Percentiles rank a stretch among this genome's conserved stretches.
Conservation (phyloP, 1,139 yeast species). For the Diutina scorzettiae region DNA sequence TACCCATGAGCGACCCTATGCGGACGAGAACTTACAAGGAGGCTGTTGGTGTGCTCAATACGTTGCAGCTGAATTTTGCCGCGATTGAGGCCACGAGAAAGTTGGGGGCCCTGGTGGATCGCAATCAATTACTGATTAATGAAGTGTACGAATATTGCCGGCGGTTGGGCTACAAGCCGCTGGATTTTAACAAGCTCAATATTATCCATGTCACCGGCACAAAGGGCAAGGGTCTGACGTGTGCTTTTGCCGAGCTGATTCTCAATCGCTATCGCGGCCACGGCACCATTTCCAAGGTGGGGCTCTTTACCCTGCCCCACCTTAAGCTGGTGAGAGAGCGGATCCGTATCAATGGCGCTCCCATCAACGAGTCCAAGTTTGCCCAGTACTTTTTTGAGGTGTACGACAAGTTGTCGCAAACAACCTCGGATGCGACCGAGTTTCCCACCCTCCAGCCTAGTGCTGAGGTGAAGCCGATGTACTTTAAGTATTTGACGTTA, state of each 20-base stretch:
- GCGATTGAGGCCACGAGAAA: constrained; percentile 72
- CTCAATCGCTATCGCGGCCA: constrained; percentile 42
- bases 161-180: constrained; percentile 66
- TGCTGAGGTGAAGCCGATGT: constrained; percentile 72
- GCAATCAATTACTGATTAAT: constrained; percentile 61
- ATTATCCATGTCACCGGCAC: constrained; percentile 93
- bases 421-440: constrained; percentile 40
- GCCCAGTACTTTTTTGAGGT: constrained; percentile 87
- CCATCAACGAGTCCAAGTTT: constrained; percentile 69
- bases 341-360: constrained; percentile 76
- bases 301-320: constrained; percentile 92
- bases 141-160: constrained; percentile 91
- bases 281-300: constrained; percentile 44
- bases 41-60: constrained; percentile 76
- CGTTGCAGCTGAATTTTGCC: constrained; percentile 85
- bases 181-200: constrained; percentile 62
- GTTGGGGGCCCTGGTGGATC: constrained; percentile 29
- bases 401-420: constrained; percentile 65
- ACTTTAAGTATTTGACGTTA: constrained; percentile 82
- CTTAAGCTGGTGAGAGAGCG: constrained; percentile 88
- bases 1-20: constrained; percentile 6
- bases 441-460: constrained; percentile 65
- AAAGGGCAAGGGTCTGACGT: constrained; percentile 96
- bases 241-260: constrained; percentile 86
- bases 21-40: constrained; percentile 31